Base-by-base conservation (phyloP, 306 rosid species). In the Dalbergia cultrata region DNA sequence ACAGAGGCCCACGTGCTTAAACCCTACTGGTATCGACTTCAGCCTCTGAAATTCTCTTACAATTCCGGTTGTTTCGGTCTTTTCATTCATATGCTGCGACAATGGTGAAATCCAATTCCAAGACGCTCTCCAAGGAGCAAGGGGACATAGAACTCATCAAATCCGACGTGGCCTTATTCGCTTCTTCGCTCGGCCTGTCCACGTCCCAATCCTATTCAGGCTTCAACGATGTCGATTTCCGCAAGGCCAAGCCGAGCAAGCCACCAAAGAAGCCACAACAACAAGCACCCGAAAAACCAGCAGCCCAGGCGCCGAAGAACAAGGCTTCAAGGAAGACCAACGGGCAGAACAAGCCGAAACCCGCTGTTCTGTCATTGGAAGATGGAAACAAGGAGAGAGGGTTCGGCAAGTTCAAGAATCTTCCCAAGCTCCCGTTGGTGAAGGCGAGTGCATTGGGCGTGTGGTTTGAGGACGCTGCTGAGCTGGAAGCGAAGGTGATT, bases 221-320 rank as follows among this genome's bases (percentile, higher is more conserved):
- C 63, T 96, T 96, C 89, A 93, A 93, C 65, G 99, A 95, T 83
- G 88, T 81, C 35, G 99, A 95, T 85, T 95, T 95, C 74, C 97
- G 94, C 61, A 91, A 85, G 81, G 72, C 82, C 61, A 91, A 85
- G 81, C 74, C 83, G 26, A 84, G 52, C 11, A 90, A 88, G 33
- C 83, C 82, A 8, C 53, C 62, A 34, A 49, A 90, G 81, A 80
- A 78, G 53, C 75, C 72, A 4, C 60, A 54, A 2, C 60, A 16
- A 10, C 43, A 85, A 69, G 54, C 84, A 56, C 62, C 86, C 31
- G 63, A 81, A 14, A 74, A 75, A 21, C n/a, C 68, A 8, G 56
- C 70, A 9, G 13, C 60, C 72, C 87, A 84, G 47, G 82, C 81
- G 41, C 67, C 81, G n/a, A 86, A 81, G 35, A 75, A 41, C 85